Percentiles rank a stretch among this genome's conserved stretches.
Conservation (phyloP, 2,329 filamentous ascomycete species). For the Alternaria gansuensis region DNA sequence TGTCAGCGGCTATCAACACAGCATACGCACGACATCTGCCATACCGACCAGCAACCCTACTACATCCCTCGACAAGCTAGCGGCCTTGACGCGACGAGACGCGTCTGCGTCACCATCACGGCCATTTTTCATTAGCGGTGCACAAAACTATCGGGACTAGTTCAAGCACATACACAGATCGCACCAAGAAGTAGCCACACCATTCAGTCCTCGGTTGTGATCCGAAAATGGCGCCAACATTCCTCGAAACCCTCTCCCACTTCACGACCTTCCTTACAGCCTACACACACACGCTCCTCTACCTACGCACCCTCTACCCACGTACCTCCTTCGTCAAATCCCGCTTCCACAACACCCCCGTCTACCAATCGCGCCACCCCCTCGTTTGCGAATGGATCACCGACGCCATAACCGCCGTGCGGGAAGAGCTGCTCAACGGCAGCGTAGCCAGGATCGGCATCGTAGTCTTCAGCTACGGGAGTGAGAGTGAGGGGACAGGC, state of each 20-base stretch:
- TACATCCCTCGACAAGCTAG: constrained; percentile 12
- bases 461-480: constrained; percentile 62
- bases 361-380: constrained; percentile 86
- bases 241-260: constrained; percentile 66
- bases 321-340: constrained; percentile 77
- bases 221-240: constrained; percentile 41
- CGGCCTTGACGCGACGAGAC: constrained; percentile 21
- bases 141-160: not conserved
- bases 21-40: constrained; percentile 13
- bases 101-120: constrained; percentile 14
- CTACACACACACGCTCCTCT: constrained; percentile 85
- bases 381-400: constrained; percentile 85
- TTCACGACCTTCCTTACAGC: constrained; percentile 84
- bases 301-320: constrained; percentile 82
- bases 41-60: constrained; percentile 6
- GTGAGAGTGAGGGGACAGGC: constrained; percentile 17
- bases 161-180: not conserved
- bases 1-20: constrained; percentile 11
- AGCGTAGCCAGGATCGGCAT: constrained; percentile 65
- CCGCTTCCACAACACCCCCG: constrained; percentile 82
- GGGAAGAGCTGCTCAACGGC: constrained; percentile 70
- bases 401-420: constrained; percentile 78
- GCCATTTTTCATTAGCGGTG: not conserved
- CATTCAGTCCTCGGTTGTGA: not conserved
- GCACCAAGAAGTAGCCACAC: not conserved